A percentile compares a stretch with the other conserved stretches of the same genome.
Conservation (phyloP, 768 basidiomycete genomes). For the Boletus rufocinnamomeus region DNA sequence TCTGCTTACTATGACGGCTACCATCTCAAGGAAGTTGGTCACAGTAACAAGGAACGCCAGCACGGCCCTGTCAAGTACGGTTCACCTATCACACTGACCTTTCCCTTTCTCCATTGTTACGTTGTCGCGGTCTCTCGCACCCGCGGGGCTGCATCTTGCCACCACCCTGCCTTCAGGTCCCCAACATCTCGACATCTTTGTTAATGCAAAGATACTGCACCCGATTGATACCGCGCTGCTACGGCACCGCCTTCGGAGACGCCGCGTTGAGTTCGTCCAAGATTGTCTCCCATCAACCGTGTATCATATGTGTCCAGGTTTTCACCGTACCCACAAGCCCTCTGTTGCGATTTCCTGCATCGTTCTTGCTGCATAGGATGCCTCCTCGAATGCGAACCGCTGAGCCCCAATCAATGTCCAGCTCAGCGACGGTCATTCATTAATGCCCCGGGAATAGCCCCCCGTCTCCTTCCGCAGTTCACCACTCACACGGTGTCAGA, state of each 20-base stretch:
- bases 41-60: not conserved
- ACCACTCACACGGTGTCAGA: not conserved
- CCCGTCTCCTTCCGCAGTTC: not conserved
- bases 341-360: not conserved
- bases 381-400: not conserved
- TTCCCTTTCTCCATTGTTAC: not conserved
- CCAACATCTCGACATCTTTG: constrained; percentile 12
- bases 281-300: constrained; percentile 3
- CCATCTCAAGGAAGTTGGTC: not conserved
- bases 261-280: not conserved
- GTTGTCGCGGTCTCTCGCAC: not conserved
- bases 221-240: constrained; percentile 10
- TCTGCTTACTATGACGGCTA: not conserved
- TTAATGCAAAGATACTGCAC: constrained; percentile 2
- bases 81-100: not conserved
- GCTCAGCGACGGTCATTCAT: constrained; percentile 17
- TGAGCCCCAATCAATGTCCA: constrained; percentile 9
- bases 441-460: constrained; percentile 8
- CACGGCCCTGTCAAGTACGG: not conserved
- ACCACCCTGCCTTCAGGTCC: not conserved
- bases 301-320: not conserved
- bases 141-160: constrained; percentile 3
- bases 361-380: not conserved
- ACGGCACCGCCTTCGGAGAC: constrained; percentile 14
- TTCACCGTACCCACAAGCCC: not conserved